Percentiles rank a stretch among this genome's conserved stretches.
These are phyloP conservation scores for Andrographis paniculata DNA, from an alignment of 305 asterid genomes.

Conservation along the genomic window DNA sequence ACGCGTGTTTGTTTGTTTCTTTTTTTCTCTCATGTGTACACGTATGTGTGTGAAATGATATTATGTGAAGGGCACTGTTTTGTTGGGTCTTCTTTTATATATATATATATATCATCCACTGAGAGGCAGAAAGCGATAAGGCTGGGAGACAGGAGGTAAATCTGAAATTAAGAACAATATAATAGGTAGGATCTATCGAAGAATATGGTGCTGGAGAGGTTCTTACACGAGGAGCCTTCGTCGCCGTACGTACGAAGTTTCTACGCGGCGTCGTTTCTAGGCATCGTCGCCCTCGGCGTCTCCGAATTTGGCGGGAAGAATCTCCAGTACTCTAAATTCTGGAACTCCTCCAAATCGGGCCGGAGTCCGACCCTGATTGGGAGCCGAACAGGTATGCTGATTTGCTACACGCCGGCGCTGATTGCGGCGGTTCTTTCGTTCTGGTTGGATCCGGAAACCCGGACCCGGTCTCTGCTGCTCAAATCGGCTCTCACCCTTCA, in stretches of 20 bases:
- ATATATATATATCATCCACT: no score
- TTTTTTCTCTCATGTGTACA: no score
- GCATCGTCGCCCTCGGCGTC: slow-evolving; percentile 23
- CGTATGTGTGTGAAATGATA: no score
- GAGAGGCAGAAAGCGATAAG: no score
- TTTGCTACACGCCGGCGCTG: slow-evolving; percentile 45
- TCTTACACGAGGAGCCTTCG: slow-evolving; percentile 33
- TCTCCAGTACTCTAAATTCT: slow-evolving; percentile 60
- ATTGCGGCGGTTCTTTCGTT: slow-evolving; percentile 37
- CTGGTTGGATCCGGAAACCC: slow-evolving; percentile 33
- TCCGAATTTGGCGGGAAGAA: slow-evolving; percentile 43
- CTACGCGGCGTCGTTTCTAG: slow-evolving; percentile 18
- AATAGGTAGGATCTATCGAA: not conserved
- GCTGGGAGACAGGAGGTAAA: no score
- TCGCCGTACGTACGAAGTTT: slow-evolving; percentile 25
- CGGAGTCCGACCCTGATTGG: slow-evolving; percentile 16
- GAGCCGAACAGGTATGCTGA: slow-evolving; percentile 46
- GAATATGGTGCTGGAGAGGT: slow-evolving; percentile 7
- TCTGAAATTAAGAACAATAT: no score
- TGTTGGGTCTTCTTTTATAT: no score
- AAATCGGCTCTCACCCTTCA: slow-evolving; percentile 48
- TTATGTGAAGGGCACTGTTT: no score
- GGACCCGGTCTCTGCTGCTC: slow-evolving; percentile 39
- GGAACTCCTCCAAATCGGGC: slow-evolving; percentile 28
- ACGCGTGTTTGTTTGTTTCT: no score